Conservation (phyloP, 306 rosid genomes). For the Pueraria montana region DNA sequence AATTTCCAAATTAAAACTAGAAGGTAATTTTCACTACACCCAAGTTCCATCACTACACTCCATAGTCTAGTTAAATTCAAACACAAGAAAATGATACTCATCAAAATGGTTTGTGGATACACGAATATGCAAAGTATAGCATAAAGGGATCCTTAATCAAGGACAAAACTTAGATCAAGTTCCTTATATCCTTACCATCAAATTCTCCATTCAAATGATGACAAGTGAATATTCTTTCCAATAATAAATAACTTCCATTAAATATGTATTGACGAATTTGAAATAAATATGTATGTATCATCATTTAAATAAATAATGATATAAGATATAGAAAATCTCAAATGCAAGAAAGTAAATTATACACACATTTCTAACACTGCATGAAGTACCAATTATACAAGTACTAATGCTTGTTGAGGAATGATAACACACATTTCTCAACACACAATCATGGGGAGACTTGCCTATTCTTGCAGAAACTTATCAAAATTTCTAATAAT, state of each 20-base stretch:
- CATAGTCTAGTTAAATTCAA: slow-evolving; percentile 11
- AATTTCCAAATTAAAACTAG: neutral
- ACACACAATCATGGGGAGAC: neutral
- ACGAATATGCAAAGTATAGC: neutral
- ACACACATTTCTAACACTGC: slow-evolving; percentile 2
- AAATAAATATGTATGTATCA: neutral
- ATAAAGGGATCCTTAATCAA: neutral
- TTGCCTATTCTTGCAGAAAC: neutral
- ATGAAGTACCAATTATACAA: neutral
- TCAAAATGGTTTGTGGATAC: slow-evolving; percentile 10
- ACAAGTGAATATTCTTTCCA: neutral
- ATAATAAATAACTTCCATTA: neutral
- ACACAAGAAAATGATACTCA: slow-evolving; percentile 1
- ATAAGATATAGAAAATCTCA: neutral
- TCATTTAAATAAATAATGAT: neutral
- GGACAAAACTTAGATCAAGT: neutral
- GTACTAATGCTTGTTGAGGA: slow-evolving; percentile 12
- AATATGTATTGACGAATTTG: neutral
- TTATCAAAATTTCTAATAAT: neutral
- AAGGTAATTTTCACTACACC: slow-evolving; percentile 1
- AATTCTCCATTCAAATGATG: neutral
- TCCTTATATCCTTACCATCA: neutral
- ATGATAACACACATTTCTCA: neutral
- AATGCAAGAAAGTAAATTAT: neutral
- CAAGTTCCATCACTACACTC: slow-evolving; percentile 2